Percentiles rank a stretch among this genome's conserved stretches.
Conservation (phyloP, 2,329 filamentous ascomycete genomes). For the Colletotrichum sp. region DNA sequence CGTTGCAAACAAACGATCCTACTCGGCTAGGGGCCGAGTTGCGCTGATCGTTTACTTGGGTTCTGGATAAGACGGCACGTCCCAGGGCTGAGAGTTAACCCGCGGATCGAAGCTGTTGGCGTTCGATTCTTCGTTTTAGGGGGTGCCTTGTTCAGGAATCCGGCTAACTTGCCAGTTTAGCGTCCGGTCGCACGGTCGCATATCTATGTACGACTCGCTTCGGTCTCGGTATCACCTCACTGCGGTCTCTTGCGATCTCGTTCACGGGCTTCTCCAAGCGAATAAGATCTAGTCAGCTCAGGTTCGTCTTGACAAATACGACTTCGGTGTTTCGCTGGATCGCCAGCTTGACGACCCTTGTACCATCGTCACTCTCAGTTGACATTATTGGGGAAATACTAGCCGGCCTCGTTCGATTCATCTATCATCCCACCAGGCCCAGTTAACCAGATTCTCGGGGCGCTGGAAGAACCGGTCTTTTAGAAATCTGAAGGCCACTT, state of each 20-base stretch:
- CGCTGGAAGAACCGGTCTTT: background rate
- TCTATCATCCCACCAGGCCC: background rate
- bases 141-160: background rate
- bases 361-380: background rate
- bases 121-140: background rate
- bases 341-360: background rate
- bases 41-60: background rate
- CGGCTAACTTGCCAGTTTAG: background rate
- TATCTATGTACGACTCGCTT: background rate
- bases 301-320: rapidly evolving
- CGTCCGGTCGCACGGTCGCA: background rate
- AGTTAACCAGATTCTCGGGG: background rate
- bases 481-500: background rate
- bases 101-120: background rate
- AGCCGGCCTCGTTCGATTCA: background rate
- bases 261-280: background rate
- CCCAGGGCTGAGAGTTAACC: background rate
- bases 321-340: background rate
- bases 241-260: background rate
- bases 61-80: background rate
- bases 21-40: background rate
- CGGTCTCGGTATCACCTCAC: background rate
- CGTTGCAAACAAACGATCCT: background rate
- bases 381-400: background rate
- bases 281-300: background rate